These are phyloP conservation scores for Sphagnurus paluster DNA, from an alignment of 1,284 basidiomycete genomes.

Conservation along the genomic window DNA sequence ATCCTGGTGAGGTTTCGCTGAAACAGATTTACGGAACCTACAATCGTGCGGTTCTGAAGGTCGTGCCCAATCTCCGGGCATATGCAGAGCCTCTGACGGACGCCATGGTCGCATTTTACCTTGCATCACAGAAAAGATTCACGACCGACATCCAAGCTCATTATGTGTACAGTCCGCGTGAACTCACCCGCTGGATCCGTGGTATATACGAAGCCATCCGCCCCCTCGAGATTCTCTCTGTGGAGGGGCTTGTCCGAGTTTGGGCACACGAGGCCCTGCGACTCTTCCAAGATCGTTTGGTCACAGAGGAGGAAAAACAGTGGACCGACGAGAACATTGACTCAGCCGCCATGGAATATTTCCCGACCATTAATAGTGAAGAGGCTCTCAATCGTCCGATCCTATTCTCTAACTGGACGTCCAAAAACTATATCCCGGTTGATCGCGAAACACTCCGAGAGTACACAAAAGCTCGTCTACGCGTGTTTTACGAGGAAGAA, in stretches of 20 bases:
- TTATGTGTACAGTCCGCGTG: conserved; percentile 99
- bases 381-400: conserved; percentile 90
- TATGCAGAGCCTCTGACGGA: conserved; percentile 95
- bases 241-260: conserved; percentile 94
- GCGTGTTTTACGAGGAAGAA: conserved; percentile 97
- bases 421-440: conserved; percentile 95
- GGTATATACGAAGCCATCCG: conserved; percentile 97
- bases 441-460: conserved; percentile 92
- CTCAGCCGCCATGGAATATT: conserved; percentile 80
- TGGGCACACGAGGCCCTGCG: conserved; percentile 99
- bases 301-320: conserved; percentile 84
- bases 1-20: conserved; percentile 95
- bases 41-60: conserved; percentile 94
- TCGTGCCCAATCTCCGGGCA: conserved; percentile 89
- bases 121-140: conserved; percentile 92
- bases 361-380: conserved; percentile 87
- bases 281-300: conserved; percentile 97
- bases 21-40: conserved; percentile 99
- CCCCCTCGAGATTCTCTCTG: conserved; percentile 86
- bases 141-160: conserved; percentile 97
- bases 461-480: conserved; percentile 94
- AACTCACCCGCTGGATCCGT: conserved; percentile 96
- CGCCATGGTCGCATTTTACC: conserved; percentile 97
- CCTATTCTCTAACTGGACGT: conserved; percentile 98
- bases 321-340: conserved; percentile 98